Evolutionary conservation across 495 filamentous ascomycete genomes (phyloP).

Genomic region (Aspergillus campestris): DNA sequence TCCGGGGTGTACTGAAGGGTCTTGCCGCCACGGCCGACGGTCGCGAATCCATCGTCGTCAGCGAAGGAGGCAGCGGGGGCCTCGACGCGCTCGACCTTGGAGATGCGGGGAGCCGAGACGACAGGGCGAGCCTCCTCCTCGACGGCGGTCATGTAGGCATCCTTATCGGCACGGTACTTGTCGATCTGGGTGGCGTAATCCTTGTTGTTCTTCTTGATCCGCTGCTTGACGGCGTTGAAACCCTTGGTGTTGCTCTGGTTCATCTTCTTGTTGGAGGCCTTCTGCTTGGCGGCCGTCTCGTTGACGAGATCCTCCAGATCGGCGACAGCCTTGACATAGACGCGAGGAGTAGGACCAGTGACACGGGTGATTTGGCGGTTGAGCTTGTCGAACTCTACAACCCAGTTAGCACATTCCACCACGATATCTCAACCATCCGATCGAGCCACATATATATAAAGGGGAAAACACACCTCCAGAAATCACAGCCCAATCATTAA

Average conservation of each 20-base stretch:
- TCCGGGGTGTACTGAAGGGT: conserved; percentile 86
- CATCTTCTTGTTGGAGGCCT: conserved; percentile 96
- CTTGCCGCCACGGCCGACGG: conserved; percentile 79
- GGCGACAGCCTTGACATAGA: conserved; percentile 86
- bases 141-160: conserved; percentile 78
- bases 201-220: conserved; percentile 97
- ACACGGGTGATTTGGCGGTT: conserved; percentile 83
- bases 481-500: conserved; percentile 92
- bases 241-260: conserved; percentile 91
- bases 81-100: conserved; percentile 39
- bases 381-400: conserved; percentile 89
- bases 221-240: conserved; percentile 92
- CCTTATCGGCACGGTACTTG: conserved; percentile 74
- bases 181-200: conserved; percentile 84
- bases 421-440: too few relatives aligned
- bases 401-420: conserved; percentile 10
- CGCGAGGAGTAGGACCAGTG: conserved; percentile 68
- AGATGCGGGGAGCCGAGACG: conserved; percentile 24
- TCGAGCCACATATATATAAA: not conserved
- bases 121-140: conserved; percentile 55
- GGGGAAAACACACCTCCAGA: conserved; percentile 58
- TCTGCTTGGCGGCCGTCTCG: conserved; percentile 88
- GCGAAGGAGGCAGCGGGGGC: conserved; percentile 40
- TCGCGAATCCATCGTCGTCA: conserved; percentile 78
- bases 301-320: conserved; percentile 95